A percentile compares a stretch with the other conserved stretches of the same genome.
Conservation (phyloP, 441 rosid species). For the Adansonia grandidieri region DNA sequence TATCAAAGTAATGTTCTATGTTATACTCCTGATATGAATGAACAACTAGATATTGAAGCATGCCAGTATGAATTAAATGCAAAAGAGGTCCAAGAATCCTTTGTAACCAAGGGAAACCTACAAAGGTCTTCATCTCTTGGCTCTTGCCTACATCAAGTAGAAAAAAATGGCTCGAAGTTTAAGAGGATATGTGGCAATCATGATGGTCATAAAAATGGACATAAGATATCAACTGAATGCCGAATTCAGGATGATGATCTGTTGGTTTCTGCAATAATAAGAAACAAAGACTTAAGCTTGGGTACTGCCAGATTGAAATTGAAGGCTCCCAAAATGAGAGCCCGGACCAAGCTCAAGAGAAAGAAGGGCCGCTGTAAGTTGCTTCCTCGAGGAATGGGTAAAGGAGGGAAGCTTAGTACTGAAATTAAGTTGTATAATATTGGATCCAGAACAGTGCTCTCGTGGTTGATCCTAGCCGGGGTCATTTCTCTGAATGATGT, state of each 20-base stretch:
- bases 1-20: constrained; percentile 41
- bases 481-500: constrained; percentile 68
- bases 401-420: constrained; percentile 45
- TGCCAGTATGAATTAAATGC: constrained; percentile 36
- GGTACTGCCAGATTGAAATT: constrained; percentile 45
- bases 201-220: constrained; percentile 43
- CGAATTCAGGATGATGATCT: constrained; percentile 69
- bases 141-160: constrained; percentile 34
- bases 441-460: constrained; percentile 75
- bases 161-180: constrained; percentile 42
- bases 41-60: constrained; percentile 36
- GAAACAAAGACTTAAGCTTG: constrained; percentile 52
- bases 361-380: constrained; percentile 66
- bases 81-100: constrained; percentile 38
- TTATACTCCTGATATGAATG: constrained; percentile 33
- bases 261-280: constrained; percentile 62
- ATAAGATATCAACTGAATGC: constrained; percentile 51
- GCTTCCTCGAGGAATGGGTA: constrained; percentile 63
- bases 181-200: constrained; percentile 39
- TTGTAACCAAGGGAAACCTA: constrained; percentile 31
- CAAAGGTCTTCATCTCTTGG: constrained; percentile 33
- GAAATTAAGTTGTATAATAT: constrained; percentile 52
- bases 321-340: constrained; percentile 53
- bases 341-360: constrained; percentile 50
- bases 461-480: constrained; percentile 74